Base-by-base conservation (phyloP, 192 early-diverging fungal species). In the Oehlia diaphana region DNA sequence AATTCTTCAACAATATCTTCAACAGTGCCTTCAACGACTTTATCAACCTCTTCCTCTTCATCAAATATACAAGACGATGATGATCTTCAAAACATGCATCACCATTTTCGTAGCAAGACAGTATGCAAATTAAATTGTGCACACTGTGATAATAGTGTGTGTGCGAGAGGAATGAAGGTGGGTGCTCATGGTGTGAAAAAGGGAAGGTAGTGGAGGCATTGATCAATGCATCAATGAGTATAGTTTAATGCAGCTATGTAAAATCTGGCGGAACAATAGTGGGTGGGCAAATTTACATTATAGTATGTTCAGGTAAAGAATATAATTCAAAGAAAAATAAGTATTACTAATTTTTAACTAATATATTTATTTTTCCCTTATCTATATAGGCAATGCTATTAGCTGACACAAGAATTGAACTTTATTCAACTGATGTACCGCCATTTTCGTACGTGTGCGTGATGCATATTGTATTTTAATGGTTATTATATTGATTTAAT, bases 361-460 rank as follows among this genome's bases (percentile, higher is more conserved):
- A 62, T 67, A 35, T 67, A 67, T 26, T 33, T 8, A 33, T 14
- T 67, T 33, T 33, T 4, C 35, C 3, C 3, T 73, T 28, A 37
- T 39, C 62, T 37, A 12, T 19, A 44, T 86, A 91, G 85, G 92
- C 91, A 9, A 79, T 92, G 82, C 83, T 92, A 47, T 81, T 92
- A 3, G 92, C 92, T 3, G 93, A 94, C 73, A 91, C 88, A 61
- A 82, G 87, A 12, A 90, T 94, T 44, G 92, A 94, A 83, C 80
- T 94, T 19, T 94, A 88, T 74, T 94, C 93, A 21, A 94, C 93
- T 9, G 92, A 94, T 80, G 85, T 90, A 73, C 91, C 92, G 7
- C 93, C 92, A 9, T 84, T 86, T 80, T 81, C 86, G 92, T 93
- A 90, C 84, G 92, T 89, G 19, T 39, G 31, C 53, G 10, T 63